Evolutionary conservation across 768 basidiomycete genomes (phyloP).

Genomic region (Hygrophorus russula): DNA sequence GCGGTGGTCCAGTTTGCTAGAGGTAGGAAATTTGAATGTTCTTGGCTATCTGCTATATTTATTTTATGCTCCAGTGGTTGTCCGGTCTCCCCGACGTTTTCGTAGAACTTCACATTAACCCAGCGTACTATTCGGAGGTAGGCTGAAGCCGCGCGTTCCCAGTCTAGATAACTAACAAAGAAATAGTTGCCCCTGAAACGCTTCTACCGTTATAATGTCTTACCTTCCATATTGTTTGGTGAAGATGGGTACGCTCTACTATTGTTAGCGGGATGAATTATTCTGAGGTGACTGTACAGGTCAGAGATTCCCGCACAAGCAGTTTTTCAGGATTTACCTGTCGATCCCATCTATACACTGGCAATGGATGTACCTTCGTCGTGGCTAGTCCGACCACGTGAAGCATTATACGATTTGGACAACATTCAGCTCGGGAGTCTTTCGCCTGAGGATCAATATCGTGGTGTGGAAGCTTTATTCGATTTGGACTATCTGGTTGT

Average conservation of each 20-base stretch:
- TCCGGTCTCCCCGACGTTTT: slow-evolving; percentile 50
- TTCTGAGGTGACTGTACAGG: slow-evolving; percentile 21
- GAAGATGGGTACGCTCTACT: slow-evolving; percentile 46
- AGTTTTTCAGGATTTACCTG: slow-evolving; percentile 62
- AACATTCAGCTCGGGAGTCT: slow-evolving; percentile 80
- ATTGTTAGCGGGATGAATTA: neutral
- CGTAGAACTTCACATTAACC: slow-evolving; percentile 75
- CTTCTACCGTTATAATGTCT: slow-evolving; percentile 79
- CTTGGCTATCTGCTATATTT: neutral
- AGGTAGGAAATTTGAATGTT: slow-evolving; percentile 30
- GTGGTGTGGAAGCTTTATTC: slow-evolving; percentile 63
- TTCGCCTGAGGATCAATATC: slow-evolving; percentile 37
- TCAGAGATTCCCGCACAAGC: slow-evolving; percentile 47
- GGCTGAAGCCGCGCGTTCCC: slow-evolving; percentile 8
- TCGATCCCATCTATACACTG: slow-evolving; percentile 88
- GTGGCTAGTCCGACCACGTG: slow-evolving; percentile 88
- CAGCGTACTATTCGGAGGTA: slow-evolving; percentile 58
- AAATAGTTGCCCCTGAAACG: slow-evolving; percentile 77
- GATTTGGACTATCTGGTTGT: slow-evolving; percentile 85
- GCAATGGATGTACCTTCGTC: slow-evolving; percentile 83
- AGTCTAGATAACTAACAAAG: neutral
- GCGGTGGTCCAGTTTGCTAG: slow-evolving; percentile 71
- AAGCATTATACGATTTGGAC: slow-evolving; percentile 87
- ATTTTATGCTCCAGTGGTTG: slow-evolving; percentile 37
- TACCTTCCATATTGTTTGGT: slow-evolving; percentile 49